phyloP scores from a whole-genome alignment of 2,329 filamentous ascomycete species.

The Trichoderma aggressivum region DNA sequence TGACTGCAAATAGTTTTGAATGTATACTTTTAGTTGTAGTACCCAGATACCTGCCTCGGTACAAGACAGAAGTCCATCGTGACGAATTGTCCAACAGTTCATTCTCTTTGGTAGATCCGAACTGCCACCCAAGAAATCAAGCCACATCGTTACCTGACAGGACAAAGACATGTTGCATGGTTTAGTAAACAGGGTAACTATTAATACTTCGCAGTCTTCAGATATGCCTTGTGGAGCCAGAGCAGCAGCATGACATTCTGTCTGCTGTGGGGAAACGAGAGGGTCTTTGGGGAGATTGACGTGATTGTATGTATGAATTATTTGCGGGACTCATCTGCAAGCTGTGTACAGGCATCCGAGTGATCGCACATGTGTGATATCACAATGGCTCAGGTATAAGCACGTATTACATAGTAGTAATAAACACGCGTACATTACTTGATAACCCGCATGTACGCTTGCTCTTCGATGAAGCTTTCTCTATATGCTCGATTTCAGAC shows the following conservation, averaged over 20 bases:
- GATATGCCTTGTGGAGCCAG: slow-evolving; percentile 8
- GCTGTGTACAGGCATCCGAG: not conserved
- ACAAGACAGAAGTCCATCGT: not conserved
- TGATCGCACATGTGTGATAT: not conserved
- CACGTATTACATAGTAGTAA: not conserved
- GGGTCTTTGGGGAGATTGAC: not conserved
- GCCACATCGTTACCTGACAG: not conserved
- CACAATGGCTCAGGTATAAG: not conserved
- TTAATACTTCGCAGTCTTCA: not conserved
- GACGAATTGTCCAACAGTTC: not conserved
- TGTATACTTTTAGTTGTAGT: not conserved
- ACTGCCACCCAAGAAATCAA: not conserved
- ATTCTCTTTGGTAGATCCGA: not conserved
- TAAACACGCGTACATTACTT: not conserved
- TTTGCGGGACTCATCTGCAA: not conserved
- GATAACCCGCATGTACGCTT: not conserved
- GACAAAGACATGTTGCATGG: not conserved
- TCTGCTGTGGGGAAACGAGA: not conserved
- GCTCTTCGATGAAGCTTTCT: not conserved
- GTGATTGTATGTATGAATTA: not conserved
- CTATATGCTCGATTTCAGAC: not conserved
- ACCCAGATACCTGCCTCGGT: not conserved
- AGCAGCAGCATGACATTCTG: slow-evolving; percentile 5
- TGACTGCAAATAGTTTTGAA: not conserved
- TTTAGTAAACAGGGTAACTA: not conserved